These are phyloP conservation scores for Lavandula angustifolia DNA, from an alignment of 257 asterid genomes.

Conservation along the genomic window DNA sequence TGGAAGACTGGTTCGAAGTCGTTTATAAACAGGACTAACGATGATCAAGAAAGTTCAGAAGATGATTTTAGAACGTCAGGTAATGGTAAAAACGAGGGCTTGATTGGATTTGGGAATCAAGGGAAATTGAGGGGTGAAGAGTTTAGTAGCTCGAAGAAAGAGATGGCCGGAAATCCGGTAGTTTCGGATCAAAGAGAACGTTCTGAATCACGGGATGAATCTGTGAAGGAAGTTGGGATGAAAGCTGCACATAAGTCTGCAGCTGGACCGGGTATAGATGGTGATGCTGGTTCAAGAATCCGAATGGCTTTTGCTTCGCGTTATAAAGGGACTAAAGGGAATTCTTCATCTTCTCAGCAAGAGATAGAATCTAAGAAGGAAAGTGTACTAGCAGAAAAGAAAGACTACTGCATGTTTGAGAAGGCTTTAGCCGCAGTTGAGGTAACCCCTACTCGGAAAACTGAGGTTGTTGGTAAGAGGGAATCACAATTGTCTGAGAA, in stretches of 20 bases:
- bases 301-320: conserved; percentile 51
- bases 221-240: conserved; percentile 35
- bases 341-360: conserved; percentile 42
- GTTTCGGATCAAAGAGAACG: conserved; percentile 45
- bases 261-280: conserved; percentile 39
- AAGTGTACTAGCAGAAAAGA: conserved; percentile 42
- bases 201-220: conserved; percentile 41
- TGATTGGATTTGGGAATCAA: conserved; percentile 33
- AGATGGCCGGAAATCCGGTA: conserved; percentile 30
- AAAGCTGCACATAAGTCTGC: conserved; percentile 41
- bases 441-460: conserved; percentile 34
- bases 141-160: conserved; percentile 34
- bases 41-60: conserved; percentile 43
- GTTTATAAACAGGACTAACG: conserved; percentile 35
- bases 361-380: conserved; percentile 40
- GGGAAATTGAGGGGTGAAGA: conserved; percentile 41
- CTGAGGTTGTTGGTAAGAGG: conserved; percentile 43
- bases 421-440: conserved; percentile 37
- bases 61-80: conserved; percentile 37
- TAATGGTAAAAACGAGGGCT: conserved; percentile 25
- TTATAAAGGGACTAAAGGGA: conserved; percentile 45
- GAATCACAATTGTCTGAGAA: conserved; percentile 38
- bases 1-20: conserved; percentile 50
- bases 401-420: conserved; percentile 40
- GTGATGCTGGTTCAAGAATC: conserved; percentile 53